Conservation (phyloP, 768 basidiomycete species). For the Tylopilus cervinicoccineus region DNA sequence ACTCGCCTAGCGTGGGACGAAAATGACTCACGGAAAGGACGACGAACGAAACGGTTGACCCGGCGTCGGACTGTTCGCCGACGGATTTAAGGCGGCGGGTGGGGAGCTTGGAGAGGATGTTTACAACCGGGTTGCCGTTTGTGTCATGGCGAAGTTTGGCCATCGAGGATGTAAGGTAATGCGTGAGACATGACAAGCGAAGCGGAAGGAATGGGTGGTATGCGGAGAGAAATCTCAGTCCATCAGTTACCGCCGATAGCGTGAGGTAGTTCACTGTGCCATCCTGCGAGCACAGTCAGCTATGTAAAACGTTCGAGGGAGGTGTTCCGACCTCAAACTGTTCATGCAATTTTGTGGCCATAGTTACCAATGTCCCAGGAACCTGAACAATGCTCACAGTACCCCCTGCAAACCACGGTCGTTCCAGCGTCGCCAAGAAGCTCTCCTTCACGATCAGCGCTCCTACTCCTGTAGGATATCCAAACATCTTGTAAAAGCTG, state of each 20-base stretch:
- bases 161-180: conserved; percentile 58
- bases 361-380: conserved; percentile 66
- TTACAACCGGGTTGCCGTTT: conserved; percentile 56
- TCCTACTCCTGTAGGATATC: conserved; percentile 82
- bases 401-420: conserved; percentile 85
- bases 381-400: conserved; percentile 82
- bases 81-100: conserved; percentile 48
- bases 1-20: background rate
- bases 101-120: conserved; percentile 64
- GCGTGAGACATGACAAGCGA: conserved; percentile 65
- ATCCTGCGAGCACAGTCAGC: conserved; percentile 45
- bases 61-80: conserved; percentile 63
- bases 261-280: conserved; percentile 82
- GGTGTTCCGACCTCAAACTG: conserved; percentile 63
- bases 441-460: conserved; percentile 71
- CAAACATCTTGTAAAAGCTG: conserved; percentile 90
- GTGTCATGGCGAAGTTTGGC: conserved; percentile 55
- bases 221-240: conserved; percentile 70
- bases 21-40: conserved; percentile 53
- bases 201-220: conserved; percentile 78
- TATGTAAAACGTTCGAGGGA: background rate
- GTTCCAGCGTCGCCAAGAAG: conserved; percentile 54
- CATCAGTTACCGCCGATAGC: conserved; percentile 71
- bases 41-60: conserved; percentile 61
- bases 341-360: conserved; percentile 56